Evolutionary conservation across 768 basidiomycete species (phyloP), one percentile per base, ranked within the genome.

Genomic region (Tulasnella sp.): DNA sequence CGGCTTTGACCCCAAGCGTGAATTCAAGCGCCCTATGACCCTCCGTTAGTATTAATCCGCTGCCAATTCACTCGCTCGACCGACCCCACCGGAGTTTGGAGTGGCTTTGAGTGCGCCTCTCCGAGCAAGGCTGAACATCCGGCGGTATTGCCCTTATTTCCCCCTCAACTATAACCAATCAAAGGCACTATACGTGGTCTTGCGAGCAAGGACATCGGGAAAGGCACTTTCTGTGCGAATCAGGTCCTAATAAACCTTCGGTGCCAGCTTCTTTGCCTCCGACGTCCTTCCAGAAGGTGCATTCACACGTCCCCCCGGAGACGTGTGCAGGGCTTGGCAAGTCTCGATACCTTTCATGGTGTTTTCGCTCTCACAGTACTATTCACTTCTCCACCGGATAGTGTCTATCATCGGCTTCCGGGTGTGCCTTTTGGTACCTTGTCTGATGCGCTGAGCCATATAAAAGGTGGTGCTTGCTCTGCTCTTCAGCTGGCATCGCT

Each of bases 211-310:
- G 31, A 64, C 12, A 24, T 24, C n/a, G 24, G 60, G n/a, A 14
- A 64, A 64, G 60, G n/a, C 60, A 12, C 6, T 64, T n/a, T 64
- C 64, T 37, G 64, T 69, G 64, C 64, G 64, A 69, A 28, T 69
- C 64, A 69, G 64, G 64, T 69, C 28, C 64, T 4, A 69, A 3
- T 69, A 12, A 11, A 69, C 64, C 64, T 69, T 69, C 64, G 18
- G 34, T 54, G 34, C 64, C 31, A 37, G 64, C 64, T 69, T 69
- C 64, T 37, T 69, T 69, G 64, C 64, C 64, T 18, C 64, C 64
- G 64, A 69, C 34, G 28, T 69, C 28, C 64, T 69, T 28, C 64
- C 64, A 34, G 64, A 69, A 28, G 64, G 64, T 12, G 28, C 31
- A 22, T 69, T 69, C 64, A 14, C 64, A 69, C 64, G 64, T 69